Base-by-base conservation (phyloP, 108 stramenopile genomes). In the Discostella pseudostelligera region DNA sequence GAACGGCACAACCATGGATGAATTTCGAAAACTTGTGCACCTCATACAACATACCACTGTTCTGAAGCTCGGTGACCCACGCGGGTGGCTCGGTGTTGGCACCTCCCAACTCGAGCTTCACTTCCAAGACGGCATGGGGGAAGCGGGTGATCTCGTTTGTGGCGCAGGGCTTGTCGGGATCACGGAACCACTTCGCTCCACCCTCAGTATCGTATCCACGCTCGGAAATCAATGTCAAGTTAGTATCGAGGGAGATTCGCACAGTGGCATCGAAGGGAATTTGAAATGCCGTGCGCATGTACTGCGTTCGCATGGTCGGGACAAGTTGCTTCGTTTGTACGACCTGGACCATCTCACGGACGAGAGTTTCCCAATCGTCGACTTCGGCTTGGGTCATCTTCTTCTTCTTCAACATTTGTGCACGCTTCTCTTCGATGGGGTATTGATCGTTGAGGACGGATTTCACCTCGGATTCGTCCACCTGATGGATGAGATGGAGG, bases 231-330 rank as follows among this genome's bases (percentile, higher is more conserved):
- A 98, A 95, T 67, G 92, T 93, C 9, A 98, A 67, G 68, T 98
- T 97, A 5, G 96, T 97, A 74, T 98, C 98, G 49, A 98, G 74
- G 45, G 86, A 88, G 35, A 97, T 82, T n/a, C 98, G 84, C 5
- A 98, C 98, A 5, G 95, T 96, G 25, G 95, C 94, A 75, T 96
- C 96, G 56, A 95, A 96, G 2, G 96, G 95, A 35, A 97, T 95
- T 80, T 98, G 98, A 59, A 97, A 98, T 9, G 98, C 98, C 6
- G 96, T 96, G 13, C 98, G 83, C 93, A 94, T 96, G 84, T 92
- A 98, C 60, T 96, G 96, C 4, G 96, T 96, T 11, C 98, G 83
- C 75, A 96, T 86, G 13, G 96, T 98, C 8, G 98, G 98, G 0
- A 96, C 92, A 8, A 97, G 81, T 62, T 96, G 94, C 82, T 98